These are phyloP conservation scores for Naganishia sp. DNA, from an alignment of 1,284 basidiomycete species.

Conservation along the genomic window DNA sequence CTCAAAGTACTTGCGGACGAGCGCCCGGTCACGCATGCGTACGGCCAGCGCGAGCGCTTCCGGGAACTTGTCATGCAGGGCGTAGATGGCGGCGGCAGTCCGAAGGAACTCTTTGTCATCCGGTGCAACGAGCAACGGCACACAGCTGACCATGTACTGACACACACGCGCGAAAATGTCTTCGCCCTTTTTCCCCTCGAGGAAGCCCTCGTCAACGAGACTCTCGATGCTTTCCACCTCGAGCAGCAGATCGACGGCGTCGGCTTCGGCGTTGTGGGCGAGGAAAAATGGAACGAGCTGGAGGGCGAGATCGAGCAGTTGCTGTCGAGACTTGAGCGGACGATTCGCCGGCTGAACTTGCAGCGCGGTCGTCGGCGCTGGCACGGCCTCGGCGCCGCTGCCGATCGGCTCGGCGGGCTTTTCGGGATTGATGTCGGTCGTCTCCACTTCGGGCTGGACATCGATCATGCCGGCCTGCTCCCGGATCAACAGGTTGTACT, in stretches of 20 bases:
- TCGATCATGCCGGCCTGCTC: constrained; percentile 33
- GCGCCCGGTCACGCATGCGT: constrained; percentile 75
- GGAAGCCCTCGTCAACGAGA: constrained; percentile 67
- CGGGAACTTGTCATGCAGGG: constrained; percentile 82
- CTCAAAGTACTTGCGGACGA: constrained; percentile 80
- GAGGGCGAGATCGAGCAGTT: constrained; percentile 74
- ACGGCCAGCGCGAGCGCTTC: constrained; percentile 89
- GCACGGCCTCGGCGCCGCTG: constrained; percentile 54
- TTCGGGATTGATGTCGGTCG: constrained; percentile 10
- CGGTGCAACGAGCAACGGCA: constrained; percentile 87
- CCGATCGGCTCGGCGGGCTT: constrained; percentile 12
- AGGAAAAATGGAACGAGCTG: constrained; percentile 90
- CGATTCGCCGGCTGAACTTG: constrained; percentile 21
- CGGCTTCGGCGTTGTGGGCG: constrained; percentile 94
- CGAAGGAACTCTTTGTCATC: constrained; percentile 90
- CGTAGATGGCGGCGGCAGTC: constrained; percentile 87
- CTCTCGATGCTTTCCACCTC: constrained; percentile 89
- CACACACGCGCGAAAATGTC: constrained; percentile 93
- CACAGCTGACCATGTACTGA: constrained; percentile 95
- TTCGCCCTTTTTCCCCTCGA: constrained; percentile 63
- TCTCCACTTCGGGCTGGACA: background rate
- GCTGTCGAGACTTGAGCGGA: constrained; percentile 56
- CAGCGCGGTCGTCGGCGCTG: constrained; percentile 20
- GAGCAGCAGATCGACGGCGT: constrained; percentile 93
- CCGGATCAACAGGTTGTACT: constrained; percentile 66